Percentiles rank a stretch among this genome's conserved stretches.
phyloP scores from a whole-genome alignment of 805 yeast genomes.

The Candida easanensis region DNA sequence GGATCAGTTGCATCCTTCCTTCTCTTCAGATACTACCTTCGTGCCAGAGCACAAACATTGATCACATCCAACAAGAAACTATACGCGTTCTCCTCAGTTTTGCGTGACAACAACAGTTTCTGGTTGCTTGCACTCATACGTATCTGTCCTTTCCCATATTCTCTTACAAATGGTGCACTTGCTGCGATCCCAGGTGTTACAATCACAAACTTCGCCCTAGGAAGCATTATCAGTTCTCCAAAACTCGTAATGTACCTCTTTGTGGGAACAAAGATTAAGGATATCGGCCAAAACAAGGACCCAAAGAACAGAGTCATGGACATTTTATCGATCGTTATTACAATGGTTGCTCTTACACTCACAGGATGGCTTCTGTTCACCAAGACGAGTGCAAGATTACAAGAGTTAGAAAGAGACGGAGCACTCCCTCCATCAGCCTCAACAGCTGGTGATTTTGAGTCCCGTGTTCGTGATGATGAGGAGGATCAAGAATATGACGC shows the following conservation, averaged over 20 bases:
- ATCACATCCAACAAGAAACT: constrained; percentile 62
- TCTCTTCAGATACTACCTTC: constrained; percentile 58
- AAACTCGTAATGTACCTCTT: constrained; percentile 74
- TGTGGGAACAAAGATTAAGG: constrained; percentile 71
- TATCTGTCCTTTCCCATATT: constrained; percentile 90
- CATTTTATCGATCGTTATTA: constrained; percentile 53
- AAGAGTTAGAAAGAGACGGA: constrained; percentile 28
- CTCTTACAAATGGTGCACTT: constrained; percentile 87
- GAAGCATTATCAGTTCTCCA: constrained; percentile 77
- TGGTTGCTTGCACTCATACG: constrained; percentile 68
- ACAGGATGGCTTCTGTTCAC: constrained; percentile 70
- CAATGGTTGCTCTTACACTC: constrained; percentile 49
- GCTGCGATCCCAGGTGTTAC: constrained; percentile 82
- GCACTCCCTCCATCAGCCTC: constrained; percentile 5
- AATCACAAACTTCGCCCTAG: constrained; percentile 58
- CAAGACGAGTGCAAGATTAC: constrained; percentile 40
- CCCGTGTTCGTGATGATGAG: constrained; percentile 13
- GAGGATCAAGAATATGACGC: constrained; percentile 10
- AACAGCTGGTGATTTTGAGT: constrained; percentile 19
- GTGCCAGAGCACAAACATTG: constrained; percentile 54
- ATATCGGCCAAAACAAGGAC: constrained; percentile 59
- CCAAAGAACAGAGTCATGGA: constrained; percentile 56
- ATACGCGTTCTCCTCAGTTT: constrained; percentile 68
- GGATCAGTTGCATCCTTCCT: constrained; percentile 80
- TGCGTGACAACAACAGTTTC: constrained; percentile 68